Base-by-base conservation (phyloP, 2,329 filamentous ascomycete species). In the Sphaceloma murrayae region DNA sequence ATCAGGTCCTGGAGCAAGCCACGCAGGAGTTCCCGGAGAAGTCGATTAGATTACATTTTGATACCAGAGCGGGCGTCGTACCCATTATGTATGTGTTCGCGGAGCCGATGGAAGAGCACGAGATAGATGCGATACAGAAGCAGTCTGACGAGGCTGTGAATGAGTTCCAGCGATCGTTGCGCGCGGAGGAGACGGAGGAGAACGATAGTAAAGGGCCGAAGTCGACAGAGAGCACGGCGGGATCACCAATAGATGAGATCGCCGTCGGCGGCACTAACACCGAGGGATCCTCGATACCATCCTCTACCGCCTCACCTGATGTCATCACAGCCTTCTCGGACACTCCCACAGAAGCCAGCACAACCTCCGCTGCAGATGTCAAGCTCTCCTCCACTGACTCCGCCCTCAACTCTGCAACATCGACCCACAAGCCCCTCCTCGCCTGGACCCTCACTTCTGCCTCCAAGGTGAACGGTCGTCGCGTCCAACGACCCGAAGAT, bases 21-120 rank as follows among this genome's bases (percentile, higher is more conserved):
- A 85, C 83, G 0, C 64, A 73, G 31, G 78, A 74, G 51, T 96
- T 81, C 56, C 91, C 91, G 0, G 70, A 81, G 32, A 53, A 72
- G 60, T 85, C 85, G 1, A 66, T 95, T 4, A 81, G 87, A 8
- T 60, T 95, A 27, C 80, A 88, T 59, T 81, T 94, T 47, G 87
- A 95, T 60, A 84, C 87, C 1, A 26, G 45, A 32, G 22, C 33
- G 11, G 34, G 33, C 34, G 24, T 40, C 8, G 33, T 47, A 5
- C 46, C 5, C 74, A 82, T 82, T 54, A 88, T 94, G 76, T 89
- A 94, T 57, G 66, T 96, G 43, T 94, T 94, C 57, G 88, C 81
- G 10, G 82, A 94, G 60, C 88, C 91, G 3, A 79, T 96, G 43
- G 75, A 74, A 0, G 74, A 84, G 4, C 73, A 79, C 4, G 72